Evolutionary conservation across 345 rosid genomes (phyloP).

Genomic region (Dimocarpus longan): DNA sequence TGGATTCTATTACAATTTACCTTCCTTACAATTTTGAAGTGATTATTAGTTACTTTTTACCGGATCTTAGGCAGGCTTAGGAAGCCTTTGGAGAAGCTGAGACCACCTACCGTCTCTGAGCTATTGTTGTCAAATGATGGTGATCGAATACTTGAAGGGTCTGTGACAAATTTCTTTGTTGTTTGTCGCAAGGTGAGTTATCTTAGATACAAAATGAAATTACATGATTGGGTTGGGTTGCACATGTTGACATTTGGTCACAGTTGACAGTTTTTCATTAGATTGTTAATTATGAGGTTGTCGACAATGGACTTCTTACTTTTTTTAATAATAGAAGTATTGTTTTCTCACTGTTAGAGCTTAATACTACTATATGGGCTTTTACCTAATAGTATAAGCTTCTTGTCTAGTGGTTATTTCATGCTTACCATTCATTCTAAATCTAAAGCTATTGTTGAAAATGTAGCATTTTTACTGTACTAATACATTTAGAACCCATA

Average conservation of each 20-base stretch:
- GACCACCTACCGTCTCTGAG: constrained; percentile 73
- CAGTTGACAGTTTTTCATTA: neutral
- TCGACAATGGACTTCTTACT: neutral
- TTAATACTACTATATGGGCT: neutral
- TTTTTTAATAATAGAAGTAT: neutral
- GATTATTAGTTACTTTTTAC: constrained; percentile 5
- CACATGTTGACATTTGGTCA: neutral
- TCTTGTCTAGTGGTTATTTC: neutral
- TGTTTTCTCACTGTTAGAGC: neutral
- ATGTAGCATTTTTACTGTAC: neutral
- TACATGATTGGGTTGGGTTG: constrained; percentile 3
- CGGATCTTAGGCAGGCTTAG: constrained; percentile 52
- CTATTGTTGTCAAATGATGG: constrained; percentile 86
- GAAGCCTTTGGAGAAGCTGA: constrained; percentile 77
- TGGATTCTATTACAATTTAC: neutral
- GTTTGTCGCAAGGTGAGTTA: constrained; percentile 62
- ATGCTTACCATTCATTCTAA: neutral
- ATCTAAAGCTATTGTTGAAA: neutral
- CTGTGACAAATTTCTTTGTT: constrained; percentile 68
- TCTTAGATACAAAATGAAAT: constrained; percentile 9
- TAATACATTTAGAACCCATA: too few species aligned
- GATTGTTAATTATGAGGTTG: neutral
- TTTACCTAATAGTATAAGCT: neutral
- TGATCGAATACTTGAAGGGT: constrained; percentile 81
- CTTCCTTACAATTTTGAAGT: neutral